These are phyloP conservation scores for Mycosphaerella arachidis DNA, from an alignment of 2,329 filamentous ascomycete genomes.

Conservation along the genomic window DNA sequence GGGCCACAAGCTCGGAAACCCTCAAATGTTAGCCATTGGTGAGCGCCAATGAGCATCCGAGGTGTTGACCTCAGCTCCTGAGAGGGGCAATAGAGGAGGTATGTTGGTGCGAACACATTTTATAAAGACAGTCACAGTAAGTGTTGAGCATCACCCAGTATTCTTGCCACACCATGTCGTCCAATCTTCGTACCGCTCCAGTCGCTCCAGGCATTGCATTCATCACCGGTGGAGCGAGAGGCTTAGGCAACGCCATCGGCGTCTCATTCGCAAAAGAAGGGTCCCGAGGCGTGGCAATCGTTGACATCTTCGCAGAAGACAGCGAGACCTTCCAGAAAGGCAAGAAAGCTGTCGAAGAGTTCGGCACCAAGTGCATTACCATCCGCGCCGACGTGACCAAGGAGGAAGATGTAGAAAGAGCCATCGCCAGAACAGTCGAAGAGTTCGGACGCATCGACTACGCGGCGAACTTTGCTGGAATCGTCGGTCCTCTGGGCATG, in stretches of 20 bases:
- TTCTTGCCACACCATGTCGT: slow-evolving; percentile 6
- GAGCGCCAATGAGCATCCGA: background rate
- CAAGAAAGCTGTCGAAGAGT: slow-evolving; percentile 22
- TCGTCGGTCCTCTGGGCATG: slow-evolving; percentile 26
- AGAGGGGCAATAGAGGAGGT: slow-evolving; percentile 1
- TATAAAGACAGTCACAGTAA: background rate
- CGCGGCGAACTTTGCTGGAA: slow-evolving; percentile 37
- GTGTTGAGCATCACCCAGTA: background rate
- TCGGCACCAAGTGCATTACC: slow-evolving; percentile 24
- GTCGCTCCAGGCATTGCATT: slow-evolving; percentile 28
- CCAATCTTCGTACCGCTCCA: slow-evolving; percentile 18
- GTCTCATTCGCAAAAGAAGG: slow-evolving; percentile 27
- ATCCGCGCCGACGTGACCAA: slow-evolving; percentile 30
- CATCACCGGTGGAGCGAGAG: slow-evolving; percentile 27
- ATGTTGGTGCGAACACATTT: background rate
- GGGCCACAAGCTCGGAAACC: background rate
- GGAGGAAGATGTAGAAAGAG: slow-evolving; percentile 32
- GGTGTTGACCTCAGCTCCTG: background rate
- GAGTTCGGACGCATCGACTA: slow-evolving; percentile 39
- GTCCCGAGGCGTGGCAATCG: slow-evolving; percentile 22
- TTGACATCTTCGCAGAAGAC: slow-evolving; percentile 24
- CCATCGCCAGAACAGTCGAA: slow-evolving; percentile 32
- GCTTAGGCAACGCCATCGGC: slow-evolving; percentile 26
- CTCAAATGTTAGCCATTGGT: background rate
- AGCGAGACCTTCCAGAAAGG: slow-evolving; percentile 20